Base-by-base conservation (phyloP, 2,329 filamentous ascomycete species). In the Onygenales sp. region DNA sequence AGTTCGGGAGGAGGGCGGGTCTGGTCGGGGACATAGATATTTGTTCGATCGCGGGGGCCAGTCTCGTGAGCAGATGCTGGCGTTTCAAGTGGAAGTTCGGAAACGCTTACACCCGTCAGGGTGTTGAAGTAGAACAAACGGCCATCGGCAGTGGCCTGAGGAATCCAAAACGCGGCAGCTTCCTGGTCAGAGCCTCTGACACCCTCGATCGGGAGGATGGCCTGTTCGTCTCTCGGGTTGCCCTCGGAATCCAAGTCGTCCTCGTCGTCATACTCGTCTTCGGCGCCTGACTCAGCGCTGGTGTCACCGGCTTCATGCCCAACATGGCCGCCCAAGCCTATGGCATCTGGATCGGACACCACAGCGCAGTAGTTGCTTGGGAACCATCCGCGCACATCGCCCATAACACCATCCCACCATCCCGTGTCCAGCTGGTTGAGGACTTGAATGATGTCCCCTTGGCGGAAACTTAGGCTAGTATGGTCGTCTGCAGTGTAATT, bases 401-500 rank as follows among this genome's bases (percentile, higher is more conserved):
- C 93, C 68, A 98, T 95, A 53, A 98, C 89, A 48, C 93, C 93
- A 74, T 98, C 93, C 93, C 93, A 98, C 93, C 93, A 98, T 53
- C 93, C 93, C 65, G 91, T 97, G 71, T 98, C 93, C 54, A 97
- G 79, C 73, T 96, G 92, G 51, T 93, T 98, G 63, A 98, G 92
- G 63, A 98, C 93, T 74, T 97, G 92, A 64, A 98, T 98, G 61
- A 97, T 84, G 73, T 98, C 93, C 65, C 93, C 93, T 70, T 95
- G 87, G 63, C 89, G 88, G 72, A 98, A 98, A 73, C 91, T 97
- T 67, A 98, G 75, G 74, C 91, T 96, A 47, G 92, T 97, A 63
- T 89, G 85, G 72, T 98, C 93, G 74, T 98, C 92, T 65, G 93
- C 89, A 67, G 96, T 89, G 76, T 97, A 98, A 76, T 96, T 89